Percentiles rank a stretch among this genome's conserved stretches.
Conservation (phyloP, 1,284 basidiomycete species). For the Neolentinus lepideus region DNA sequence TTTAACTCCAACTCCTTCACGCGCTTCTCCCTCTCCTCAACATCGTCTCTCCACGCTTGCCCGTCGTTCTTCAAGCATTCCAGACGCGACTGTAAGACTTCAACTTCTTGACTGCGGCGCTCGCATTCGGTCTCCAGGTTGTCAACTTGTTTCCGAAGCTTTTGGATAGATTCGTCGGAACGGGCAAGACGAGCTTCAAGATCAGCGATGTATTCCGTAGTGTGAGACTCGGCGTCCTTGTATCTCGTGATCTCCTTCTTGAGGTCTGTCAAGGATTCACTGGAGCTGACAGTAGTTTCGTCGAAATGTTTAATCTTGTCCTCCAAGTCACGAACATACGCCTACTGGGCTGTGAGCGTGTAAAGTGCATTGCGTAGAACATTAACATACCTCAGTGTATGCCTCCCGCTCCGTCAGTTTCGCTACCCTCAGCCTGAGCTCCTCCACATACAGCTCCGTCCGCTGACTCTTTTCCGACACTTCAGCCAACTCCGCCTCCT, state of each 20-base stretch:
- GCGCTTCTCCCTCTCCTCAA: conserved; percentile 73
- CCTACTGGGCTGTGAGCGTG: conserved; percentile 31
- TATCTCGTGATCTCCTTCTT: conserved; percentile 77
- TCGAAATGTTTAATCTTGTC: conserved; percentile 81
- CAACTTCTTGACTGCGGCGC: conserved; percentile 59
- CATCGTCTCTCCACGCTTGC: conserved; percentile 69
- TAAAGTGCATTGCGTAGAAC: conserved; percentile 4
- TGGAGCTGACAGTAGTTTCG: conserved; percentile 70
- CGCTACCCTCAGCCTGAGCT: conserved; percentile 72
- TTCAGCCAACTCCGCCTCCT: conserved; percentile 69
- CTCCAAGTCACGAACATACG: conserved; percentile 90
- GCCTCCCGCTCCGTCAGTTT: conserved; percentile 87
- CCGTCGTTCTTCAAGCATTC: conserved; percentile 65
- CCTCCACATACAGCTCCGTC: conserved; percentile 81
- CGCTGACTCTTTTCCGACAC: conserved; percentile 66
- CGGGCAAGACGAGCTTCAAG: conserved; percentile 79
- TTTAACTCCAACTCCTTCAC: conserved; percentile 71
- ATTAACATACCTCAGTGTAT: conserved; percentile 70
- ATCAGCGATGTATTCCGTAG: conserved; percentile 81
- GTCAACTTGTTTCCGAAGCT: conserved; percentile 67
- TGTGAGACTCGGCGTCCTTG: conserved; percentile 70
- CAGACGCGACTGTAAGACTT: conserved; percentile 66
- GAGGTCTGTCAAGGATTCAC: conserved; percentile 73
- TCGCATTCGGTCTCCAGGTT: conserved; percentile 74
- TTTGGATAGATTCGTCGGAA: conserved; percentile 70